Conservation (phyloP, 2,329 filamentous ascomycete species). For the Aspergillaceae sp. region DNA sequence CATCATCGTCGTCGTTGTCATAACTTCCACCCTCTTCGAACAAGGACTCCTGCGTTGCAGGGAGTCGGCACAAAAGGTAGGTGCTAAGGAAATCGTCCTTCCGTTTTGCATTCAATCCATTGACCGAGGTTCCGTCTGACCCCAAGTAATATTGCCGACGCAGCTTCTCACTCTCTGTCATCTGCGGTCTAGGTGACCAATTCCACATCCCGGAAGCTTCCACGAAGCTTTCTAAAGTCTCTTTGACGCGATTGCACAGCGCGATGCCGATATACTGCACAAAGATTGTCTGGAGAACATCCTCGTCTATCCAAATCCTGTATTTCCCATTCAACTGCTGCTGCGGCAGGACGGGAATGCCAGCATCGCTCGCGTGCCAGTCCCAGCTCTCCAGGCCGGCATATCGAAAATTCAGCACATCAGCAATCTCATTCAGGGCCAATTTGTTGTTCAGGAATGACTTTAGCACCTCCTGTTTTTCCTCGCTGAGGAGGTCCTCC, state of each 20-base stretch:
- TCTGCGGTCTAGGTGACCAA: conserved; percentile 3
- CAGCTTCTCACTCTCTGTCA: conserved; percentile 15
- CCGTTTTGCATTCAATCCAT: neutral
- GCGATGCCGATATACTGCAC: conserved; percentile 36
- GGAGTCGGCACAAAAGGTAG: neutral
- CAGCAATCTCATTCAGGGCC: conserved; percentile 35
- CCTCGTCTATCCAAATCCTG: conserved; percentile 40
- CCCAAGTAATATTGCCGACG: conserved; percentile 19
- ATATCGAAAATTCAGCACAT: conserved; percentile 39
- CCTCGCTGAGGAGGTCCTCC: conserved; percentile 37
- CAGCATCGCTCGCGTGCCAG: conserved; percentile 34
- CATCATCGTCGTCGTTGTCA: neutral
- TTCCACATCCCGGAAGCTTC: conserved; percentile 6
- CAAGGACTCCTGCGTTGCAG: neutral
- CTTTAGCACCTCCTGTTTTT: conserved; percentile 33
- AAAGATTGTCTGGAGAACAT: conserved; percentile 40
- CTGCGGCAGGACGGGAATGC: conserved; percentile 36
- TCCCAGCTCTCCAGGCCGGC: conserved; percentile 35
- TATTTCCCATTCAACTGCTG: conserved; percentile 39
- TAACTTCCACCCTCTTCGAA: neutral
- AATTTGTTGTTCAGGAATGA: conserved; percentile 33
- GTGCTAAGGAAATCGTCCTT: neutral
- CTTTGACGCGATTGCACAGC: conserved; percentile 23
- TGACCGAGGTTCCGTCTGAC: conserved; percentile 15
- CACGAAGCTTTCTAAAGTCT: conserved; percentile 7